phyloP scores from a whole-genome alignment of 1,284 basidiomycete genomes.

The Cryptococcus neoformans region DNA sequence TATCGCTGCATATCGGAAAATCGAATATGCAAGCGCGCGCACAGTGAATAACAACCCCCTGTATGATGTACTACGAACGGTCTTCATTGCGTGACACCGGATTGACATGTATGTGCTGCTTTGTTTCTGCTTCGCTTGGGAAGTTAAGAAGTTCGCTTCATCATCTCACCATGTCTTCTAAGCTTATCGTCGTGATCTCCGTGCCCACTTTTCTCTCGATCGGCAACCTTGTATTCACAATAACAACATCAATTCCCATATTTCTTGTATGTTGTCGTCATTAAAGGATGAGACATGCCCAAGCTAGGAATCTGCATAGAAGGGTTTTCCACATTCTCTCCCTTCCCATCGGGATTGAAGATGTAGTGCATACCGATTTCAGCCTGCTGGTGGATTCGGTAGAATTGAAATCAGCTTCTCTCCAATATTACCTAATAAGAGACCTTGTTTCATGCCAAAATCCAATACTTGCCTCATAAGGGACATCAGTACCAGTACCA shows the following conservation, averaged over 20 bases:
- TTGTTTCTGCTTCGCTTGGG: no score
- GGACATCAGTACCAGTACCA: conserved; percentile 6
- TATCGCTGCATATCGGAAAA: no score
- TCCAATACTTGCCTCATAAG: conserved; percentile 12
- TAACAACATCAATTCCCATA: conserved; percentile 18
- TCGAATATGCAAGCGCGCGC: no score
- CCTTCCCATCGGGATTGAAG: conserved; percentile 14
- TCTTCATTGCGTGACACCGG: no score
- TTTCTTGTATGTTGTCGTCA: conserved; percentile 25
- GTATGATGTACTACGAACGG: no score
- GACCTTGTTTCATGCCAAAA: conserved; percentile 8
- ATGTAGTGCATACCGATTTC: conserved; percentile 40
- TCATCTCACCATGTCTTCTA: no score
- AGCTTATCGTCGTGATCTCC: no score
- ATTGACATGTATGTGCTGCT: no score
- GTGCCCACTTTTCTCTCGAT: no score
- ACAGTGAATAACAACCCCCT: no score
- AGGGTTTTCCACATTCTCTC: conserved; percentile 14
- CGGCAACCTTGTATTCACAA: neutral
- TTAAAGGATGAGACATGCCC: conserved; percentile 34
- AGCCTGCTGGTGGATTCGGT: conserved; percentile 13
- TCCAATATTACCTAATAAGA: neutral
- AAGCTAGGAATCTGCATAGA: conserved; percentile 23
- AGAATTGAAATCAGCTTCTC: neutral
- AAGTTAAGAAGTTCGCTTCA: no score